Evolutionary conservation across 495 filamentous ascomycete genomes (phyloP).

Genomic region (Lasiosphaeria ovina): DNA sequence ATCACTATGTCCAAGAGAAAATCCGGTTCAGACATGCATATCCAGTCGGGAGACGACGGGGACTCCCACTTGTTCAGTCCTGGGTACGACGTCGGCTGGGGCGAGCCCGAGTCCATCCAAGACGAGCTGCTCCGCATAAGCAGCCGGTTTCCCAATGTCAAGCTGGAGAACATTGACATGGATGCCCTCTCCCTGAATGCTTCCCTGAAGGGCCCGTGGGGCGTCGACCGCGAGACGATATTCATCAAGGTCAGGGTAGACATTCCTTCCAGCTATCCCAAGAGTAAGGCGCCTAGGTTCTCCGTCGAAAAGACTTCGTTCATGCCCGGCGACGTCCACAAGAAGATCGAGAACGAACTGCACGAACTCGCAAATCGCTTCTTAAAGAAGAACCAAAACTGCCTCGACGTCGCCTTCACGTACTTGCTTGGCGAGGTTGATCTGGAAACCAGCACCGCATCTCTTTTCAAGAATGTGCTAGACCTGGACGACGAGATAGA

Average conservation of each 20-base stretch:
- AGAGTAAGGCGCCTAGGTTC: slow-evolving; percentile 62
- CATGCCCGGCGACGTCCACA: slow-evolving; percentile 66
- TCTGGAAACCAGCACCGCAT: slow-evolving; percentile 69
- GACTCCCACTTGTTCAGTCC: slow-evolving; percentile 46
- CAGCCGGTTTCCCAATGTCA: slow-evolving; percentile 77
- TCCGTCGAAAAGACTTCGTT: slow-evolving; percentile 74
- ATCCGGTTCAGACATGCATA: slow-evolving; percentile 29
- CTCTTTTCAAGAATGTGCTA: slow-evolving; percentile 62
- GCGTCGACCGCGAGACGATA: slow-evolving; percentile 61
- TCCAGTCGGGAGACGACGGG: slow-evolving; percentile 34
- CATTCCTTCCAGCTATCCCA: slow-evolving; percentile 78
- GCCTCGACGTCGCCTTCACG: slow-evolving; percentile 75
- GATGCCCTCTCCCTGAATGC: slow-evolving; percentile 67
- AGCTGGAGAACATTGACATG: slow-evolving; percentile 83
- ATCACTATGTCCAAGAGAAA: slow-evolving; percentile 74
- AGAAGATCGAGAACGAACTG: slow-evolving; percentile 64
- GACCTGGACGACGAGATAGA: slow-evolving; percentile 63
- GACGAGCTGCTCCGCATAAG: slow-evolving; percentile 86
- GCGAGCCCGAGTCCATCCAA: slow-evolving; percentile 72
- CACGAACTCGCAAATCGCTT: slow-evolving; percentile 68
- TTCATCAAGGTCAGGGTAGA: slow-evolving; percentile 77
- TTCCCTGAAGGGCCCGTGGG: slow-evolving; percentile 87
- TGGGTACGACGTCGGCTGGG: slow-evolving; percentile 58
- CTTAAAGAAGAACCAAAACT: slow-evolving; percentile 67
- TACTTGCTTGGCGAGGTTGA: slow-evolving; percentile 83